Evolutionary conservation across 2,329 filamentous ascomycete species (phyloP), one percentile per base, ranked within the genome.

Genomic region (Monosporascus sp.): DNA sequence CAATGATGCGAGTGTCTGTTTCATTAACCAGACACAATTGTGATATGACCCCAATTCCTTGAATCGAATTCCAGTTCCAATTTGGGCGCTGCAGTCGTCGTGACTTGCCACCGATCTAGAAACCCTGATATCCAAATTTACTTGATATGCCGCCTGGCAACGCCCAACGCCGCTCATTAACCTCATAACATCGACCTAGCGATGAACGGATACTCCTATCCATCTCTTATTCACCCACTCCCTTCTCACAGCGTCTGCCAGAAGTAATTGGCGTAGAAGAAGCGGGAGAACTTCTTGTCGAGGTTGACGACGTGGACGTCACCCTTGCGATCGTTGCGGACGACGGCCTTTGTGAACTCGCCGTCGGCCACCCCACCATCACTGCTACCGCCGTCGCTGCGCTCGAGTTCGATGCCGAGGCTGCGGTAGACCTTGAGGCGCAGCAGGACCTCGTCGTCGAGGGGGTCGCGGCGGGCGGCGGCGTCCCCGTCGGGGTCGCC

Each of bases 251-350:
- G 78, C 31, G 86, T 93, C 65, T 91, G 81, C 94, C 94, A 99
- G 67, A 97, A 95, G 70, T 96, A 96, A 65, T 96, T 95, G 22
- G 92, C 90, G 66, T 97, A 96, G 67, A 95, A 97, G 70, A 88
- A 93, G 57, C 86, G 81, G 54, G 89, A 93, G 70, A 96, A 92
- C 74, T 94, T 96, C 63, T 88, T 86, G 64, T 97, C 92, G 69
- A 99, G 86, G 65, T 96, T 96, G 56, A 99, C 87, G 49, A 97
- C 89, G 69, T 96, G 90, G 50, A 97, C 91, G 68, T 97, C 92
- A 8, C 91, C 92, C 75, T 91, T 93, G 60, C 84, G 80, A 55
- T 86, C 86, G 68, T 96, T 97, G 57, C 91, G 78, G 60, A 97
- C 87, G 19, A 96, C 82, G 1, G 92, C 93, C 66, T 89, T 89